Conservation (phyloP, 495 filamentous ascomycete species). For the Xylaria grammica region DNA sequence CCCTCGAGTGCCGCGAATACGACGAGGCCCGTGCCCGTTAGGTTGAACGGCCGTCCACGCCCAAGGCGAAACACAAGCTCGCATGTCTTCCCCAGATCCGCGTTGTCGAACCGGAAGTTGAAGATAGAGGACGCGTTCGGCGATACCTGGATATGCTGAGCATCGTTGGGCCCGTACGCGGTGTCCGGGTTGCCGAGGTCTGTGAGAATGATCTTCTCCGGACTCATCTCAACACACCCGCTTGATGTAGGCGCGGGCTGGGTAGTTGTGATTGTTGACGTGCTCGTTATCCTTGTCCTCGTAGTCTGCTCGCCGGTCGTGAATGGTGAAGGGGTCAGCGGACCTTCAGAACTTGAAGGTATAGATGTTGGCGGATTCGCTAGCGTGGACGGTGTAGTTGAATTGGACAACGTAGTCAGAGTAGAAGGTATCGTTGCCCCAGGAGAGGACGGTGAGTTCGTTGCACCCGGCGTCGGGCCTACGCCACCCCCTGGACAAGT, state of each 20-base stretch:
- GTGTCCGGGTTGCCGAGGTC: constrained; percentile 57
- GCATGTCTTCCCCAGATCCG: constrained; percentile 64
- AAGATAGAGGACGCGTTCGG: constrained; percentile 65
- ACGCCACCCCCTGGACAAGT: constrained; percentile 26
- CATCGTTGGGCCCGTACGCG: constrained; percentile 41
- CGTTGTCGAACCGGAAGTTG: constrained; percentile 69
- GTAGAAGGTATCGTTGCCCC: constrained; percentile 4
- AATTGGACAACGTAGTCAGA: constrained; percentile 13
- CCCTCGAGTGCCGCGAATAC: constrained; percentile 55
- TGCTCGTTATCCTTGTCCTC: constrained; percentile 20
- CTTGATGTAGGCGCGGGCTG: constrained; percentile 10
- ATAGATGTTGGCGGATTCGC: background rate
- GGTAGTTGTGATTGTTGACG: constrained; percentile 12
- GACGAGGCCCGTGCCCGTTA: constrained; percentile 62
- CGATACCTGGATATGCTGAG: constrained; percentile 63
- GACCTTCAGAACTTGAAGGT: constrained; percentile 7
- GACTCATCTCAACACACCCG: constrained; percentile 22
- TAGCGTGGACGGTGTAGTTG: background rate
- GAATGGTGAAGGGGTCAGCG: constrained; percentile 11
- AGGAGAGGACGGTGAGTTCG: constrained; percentile 20
- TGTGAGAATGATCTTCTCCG: constrained; percentile 60
- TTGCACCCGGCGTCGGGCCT: background rate
- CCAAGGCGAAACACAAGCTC: constrained; percentile 63
- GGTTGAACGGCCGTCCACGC: constrained; percentile 49
- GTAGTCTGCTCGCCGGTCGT: constrained; percentile 15